Percentiles rank a stretch among this genome's conserved stretches.
Conservation (phyloP, 106 monocot genomes). For the Agapanthus africanus region DNA sequence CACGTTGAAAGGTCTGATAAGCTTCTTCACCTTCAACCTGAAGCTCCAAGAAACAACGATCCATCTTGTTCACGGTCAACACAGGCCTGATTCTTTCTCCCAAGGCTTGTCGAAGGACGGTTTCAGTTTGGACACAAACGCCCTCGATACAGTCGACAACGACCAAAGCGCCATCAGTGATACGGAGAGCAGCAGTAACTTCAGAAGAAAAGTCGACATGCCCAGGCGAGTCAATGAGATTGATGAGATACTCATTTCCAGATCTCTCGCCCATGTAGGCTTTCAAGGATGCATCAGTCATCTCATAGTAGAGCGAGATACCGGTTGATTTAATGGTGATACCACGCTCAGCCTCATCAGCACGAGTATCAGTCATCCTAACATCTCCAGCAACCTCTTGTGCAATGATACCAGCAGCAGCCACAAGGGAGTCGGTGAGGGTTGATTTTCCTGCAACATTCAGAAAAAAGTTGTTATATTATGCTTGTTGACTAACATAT, state of each 20-base stretch:
- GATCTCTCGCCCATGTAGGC: conserved; percentile 30
- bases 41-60: conserved; percentile 29
- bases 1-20: conserved; percentile 45
- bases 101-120: conserved; percentile 28
- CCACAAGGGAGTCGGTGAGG: conserved; percentile 40
- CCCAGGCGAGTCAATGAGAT: conserved; percentile 39
- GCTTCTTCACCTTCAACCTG: conserved; percentile 53
- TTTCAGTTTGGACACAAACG: conserved; percentile 37
- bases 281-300: conserved; percentile 20
- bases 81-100: conserved; percentile 32
- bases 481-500: too few relatives aligned
- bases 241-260: conserved; percentile 43
- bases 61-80: conserved; percentile 35
- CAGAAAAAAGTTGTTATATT: too few relatives aligned
- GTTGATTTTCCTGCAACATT: conserved; percentile 45
- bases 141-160: conserved; percentile 35
- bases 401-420: conserved; percentile 40
- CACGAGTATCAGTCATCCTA: conserved; percentile 39
- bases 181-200: conserved; percentile 33
- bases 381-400: conserved; percentile 41
- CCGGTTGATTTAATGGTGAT: conserved; percentile 47
- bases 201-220: conserved; percentile 40
- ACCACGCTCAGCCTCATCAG: conserved; percentile 37
- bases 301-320: conserved; percentile 40
- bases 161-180: conserved; percentile 38